phyloP scores from a whole-genome alignment of 352 stramenopile genomes.

The Aphanomyces stellatus region DNA sequence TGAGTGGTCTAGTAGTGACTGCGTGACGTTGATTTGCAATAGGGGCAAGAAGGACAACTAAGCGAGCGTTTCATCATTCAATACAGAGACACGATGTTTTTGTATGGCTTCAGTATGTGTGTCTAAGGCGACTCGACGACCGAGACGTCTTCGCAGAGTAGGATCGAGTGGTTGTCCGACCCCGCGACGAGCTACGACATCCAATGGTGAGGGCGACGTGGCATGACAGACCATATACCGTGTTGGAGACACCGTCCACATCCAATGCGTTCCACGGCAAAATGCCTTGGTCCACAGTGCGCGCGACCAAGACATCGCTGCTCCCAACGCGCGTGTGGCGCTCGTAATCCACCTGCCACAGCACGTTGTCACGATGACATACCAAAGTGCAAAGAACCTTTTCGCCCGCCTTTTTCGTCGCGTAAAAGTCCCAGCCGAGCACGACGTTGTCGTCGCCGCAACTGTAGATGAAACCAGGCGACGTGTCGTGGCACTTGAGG shows the following conservation, averaged over 20 bases:
- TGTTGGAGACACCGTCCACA: slow-evolving; percentile 64
- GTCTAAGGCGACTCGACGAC: no score
- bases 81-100: not conserved
- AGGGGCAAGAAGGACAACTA: no score
- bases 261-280: slow-evolving; percentile 59
- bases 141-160: slow-evolving; percentile 51
- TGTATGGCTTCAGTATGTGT: not conserved
- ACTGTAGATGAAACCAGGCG: slow-evolving; percentile 59
- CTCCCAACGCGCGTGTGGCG: slow-evolving; percentile 9
- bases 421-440: slow-evolving; percentile 65
- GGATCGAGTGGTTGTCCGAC: slow-evolving; percentile 64
- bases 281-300: slow-evolving; percentile 30
- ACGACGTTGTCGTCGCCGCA: slow-evolving; percentile 51
- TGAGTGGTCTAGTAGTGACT: no score
- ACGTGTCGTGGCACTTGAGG: slow-evolving; percentile 53
- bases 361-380: not conserved
- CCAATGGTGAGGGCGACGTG: not conserved
- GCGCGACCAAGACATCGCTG: slow-evolving; percentile 31
- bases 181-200: slow-evolving; percentile 37
- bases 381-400: not conserved
- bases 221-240: slow-evolving; percentile 12
- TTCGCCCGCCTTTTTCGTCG: not conserved
- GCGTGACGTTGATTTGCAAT: no score
- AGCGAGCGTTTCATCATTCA: no score
- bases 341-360: slow-evolving; percentile 48